phyloP scores from a whole-genome alignment of 1,284 basidiomycete species.

The Ustilago tritici region DNA sequence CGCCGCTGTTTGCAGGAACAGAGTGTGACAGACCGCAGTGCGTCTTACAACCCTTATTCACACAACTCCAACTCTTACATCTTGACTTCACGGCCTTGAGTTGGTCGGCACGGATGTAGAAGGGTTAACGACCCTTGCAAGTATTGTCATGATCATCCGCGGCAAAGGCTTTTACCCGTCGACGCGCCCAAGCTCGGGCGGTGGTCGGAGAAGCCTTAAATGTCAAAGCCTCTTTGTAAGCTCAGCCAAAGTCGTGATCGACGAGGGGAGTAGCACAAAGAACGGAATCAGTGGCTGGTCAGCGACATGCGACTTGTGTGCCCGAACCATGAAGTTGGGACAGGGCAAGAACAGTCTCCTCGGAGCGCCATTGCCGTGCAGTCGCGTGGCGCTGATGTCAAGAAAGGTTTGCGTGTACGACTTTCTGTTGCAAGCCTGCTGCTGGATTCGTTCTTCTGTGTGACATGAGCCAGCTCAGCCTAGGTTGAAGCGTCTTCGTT shows the following conservation, averaged over 20 bases:
- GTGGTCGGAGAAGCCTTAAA: background rate
- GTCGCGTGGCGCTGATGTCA: conserved; percentile 4
- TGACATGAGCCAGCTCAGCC: background rate
- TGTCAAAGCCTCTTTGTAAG: background rate
- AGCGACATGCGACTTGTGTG: background rate
- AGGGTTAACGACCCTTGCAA: background rate
- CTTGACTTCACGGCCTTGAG: background rate
- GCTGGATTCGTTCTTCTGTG: background rate
- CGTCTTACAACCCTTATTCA: background rate
- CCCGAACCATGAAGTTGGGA: background rate
- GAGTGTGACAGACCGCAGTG: background rate
- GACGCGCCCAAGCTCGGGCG: conserved; percentile 3
- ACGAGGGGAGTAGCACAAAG: background rate
- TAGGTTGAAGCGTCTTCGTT: background rate
- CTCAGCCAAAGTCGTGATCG: background rate
- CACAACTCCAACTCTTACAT: conserved; percentile 1
- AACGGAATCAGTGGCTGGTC: background rate
- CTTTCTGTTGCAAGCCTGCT: background rate
- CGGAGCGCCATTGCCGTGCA: background rate
- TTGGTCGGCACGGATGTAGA: background rate
- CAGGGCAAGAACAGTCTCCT: background rate
- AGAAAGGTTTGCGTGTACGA: background rate
- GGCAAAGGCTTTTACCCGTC: background rate
- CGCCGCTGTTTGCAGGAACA: background rate
- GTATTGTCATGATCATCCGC: background rate